Percentiles rank a stretch among this genome's conserved stretches.
phyloP scores from a whole-genome alignment of 306 rosid genomes.

The Cucurbita moschata region DNA sequence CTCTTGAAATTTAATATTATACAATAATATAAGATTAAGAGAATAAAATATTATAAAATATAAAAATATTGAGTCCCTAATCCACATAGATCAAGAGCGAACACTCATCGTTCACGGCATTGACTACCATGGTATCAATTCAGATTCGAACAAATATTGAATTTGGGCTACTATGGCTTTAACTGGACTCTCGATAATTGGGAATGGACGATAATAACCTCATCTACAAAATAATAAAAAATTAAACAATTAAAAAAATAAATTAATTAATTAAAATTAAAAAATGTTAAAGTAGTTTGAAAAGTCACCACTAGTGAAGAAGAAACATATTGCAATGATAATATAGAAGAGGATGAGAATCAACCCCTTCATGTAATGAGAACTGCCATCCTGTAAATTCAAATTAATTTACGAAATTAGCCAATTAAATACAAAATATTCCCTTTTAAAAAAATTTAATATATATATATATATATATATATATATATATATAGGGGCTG shows the following conservation, averaged over 20 bases:
- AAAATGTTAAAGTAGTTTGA: background rate
- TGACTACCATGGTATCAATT: too few species aligned
- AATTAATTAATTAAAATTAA: background rate
- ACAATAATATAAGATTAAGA: background rate
- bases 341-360: constrained; percentile 69
- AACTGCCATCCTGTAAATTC: constrained; percentile 54
- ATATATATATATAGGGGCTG: too few species aligned
- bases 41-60: too few species aligned
- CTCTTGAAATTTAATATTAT: background rate
- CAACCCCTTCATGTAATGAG: constrained; percentile 82
- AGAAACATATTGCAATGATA: constrained; percentile 70
- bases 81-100: too few species aligned
- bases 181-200: too few species aligned
- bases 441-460: too few species aligned
- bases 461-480: too few species aligned
- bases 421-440: background rate
- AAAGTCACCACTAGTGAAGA: constrained; percentile 19
- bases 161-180: background rate
- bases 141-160: background rate
- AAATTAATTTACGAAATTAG: background rate
- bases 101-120: too few species aligned
- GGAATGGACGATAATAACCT: background rate
- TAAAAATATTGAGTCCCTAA: too few species aligned
- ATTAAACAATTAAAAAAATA: background rate
- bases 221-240: background rate